Evolutionary conservation across 768 basidiomycete species (phyloP).

Genomic region (Tricholoma flavovirens): DNA sequence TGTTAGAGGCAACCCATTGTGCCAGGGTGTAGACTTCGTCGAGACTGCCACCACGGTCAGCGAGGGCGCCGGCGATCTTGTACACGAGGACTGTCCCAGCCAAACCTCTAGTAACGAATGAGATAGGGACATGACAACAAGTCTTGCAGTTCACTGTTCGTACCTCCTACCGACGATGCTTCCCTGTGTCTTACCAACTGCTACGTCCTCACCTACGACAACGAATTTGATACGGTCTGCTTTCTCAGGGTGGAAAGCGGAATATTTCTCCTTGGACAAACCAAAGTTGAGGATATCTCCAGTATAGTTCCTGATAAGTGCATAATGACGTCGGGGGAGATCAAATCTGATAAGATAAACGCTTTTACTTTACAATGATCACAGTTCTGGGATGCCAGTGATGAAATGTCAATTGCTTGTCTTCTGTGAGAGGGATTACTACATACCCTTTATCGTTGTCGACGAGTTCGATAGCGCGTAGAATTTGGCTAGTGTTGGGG

Average conservation of each 20-base stretch:
- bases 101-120: constrained; percentile 51
- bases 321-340: background rate
- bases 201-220: constrained; percentile 86
- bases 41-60: constrained; percentile 59
- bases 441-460: constrained; percentile 66
- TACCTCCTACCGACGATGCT: constrained; percentile 80
- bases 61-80: constrained; percentile 85
- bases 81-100: constrained; percentile 82
- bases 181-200: constrained; percentile 76
- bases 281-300: constrained; percentile 92
- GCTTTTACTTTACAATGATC: constrained; percentile 71
- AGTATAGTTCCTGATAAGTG: constrained; percentile 65
- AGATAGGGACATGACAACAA: background rate
- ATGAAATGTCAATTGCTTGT: background rate
- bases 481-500: constrained; percentile 81
- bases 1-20: constrained; percentile 55
- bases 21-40: constrained; percentile 65
- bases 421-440: background rate
- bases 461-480: constrained; percentile 71
- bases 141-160: constrained; percentile 7
- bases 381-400: constrained; percentile 57
- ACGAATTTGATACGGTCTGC: constrained; percentile 67
- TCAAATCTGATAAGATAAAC: background rate
- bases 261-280: constrained; percentile 80
- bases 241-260: constrained; percentile 61